Evolutionary conservation across 495 filamentous ascomycete species (phyloP).

Genomic region (Penicillium coprophilum): DNA sequence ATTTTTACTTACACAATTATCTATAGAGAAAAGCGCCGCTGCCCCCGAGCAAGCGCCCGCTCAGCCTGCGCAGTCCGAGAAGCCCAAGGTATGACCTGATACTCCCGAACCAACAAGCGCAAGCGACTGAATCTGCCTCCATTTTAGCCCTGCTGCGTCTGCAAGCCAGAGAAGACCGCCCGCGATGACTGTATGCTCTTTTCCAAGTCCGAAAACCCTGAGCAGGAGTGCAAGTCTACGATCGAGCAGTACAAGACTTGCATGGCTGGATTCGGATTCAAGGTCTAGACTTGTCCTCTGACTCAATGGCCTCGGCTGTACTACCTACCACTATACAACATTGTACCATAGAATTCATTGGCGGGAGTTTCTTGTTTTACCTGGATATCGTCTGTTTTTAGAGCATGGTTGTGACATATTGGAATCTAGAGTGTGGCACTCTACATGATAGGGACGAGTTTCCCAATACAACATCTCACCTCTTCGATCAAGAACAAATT

Average conservation of each 20-base stretch:
- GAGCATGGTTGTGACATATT: constrained; percentile 4
- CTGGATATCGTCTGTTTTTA: constrained; percentile 10
- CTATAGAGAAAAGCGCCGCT: constrained; percentile 27
- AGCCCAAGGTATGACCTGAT: constrained; percentile 53
- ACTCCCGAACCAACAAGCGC: constrained; percentile 1
- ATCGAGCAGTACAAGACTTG: constrained; percentile 86
- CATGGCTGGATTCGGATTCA: constrained; percentile 93
- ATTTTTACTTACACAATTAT: constrained; percentile 9
- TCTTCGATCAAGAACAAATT: constrained; percentile 6
- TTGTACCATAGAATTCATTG: constrained; percentile 30
- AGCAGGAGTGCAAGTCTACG: constrained; percentile 72
- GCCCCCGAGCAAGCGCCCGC: constrained; percentile 28
- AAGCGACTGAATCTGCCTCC: constrained; percentile 1
- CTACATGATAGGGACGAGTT: constrained; percentile 1
- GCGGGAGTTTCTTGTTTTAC: constrained; percentile 26
- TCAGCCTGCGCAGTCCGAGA: constrained; percentile 40
- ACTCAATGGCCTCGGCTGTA: constrained; percentile 10
- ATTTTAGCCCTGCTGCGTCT: constrained; percentile 88
- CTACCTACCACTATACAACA: constrained; percentile 18
- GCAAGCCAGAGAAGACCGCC: constrained; percentile 86
- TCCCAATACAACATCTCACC: constrained; percentile 22
- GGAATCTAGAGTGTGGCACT: neutral
- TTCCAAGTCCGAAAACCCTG: constrained; percentile 71
- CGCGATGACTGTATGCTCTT: constrained; percentile 99
- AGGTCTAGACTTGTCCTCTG: constrained; percentile 48